Conservation (phyloP, 176 grass and related monocot species). For the Poa annua region DNA sequence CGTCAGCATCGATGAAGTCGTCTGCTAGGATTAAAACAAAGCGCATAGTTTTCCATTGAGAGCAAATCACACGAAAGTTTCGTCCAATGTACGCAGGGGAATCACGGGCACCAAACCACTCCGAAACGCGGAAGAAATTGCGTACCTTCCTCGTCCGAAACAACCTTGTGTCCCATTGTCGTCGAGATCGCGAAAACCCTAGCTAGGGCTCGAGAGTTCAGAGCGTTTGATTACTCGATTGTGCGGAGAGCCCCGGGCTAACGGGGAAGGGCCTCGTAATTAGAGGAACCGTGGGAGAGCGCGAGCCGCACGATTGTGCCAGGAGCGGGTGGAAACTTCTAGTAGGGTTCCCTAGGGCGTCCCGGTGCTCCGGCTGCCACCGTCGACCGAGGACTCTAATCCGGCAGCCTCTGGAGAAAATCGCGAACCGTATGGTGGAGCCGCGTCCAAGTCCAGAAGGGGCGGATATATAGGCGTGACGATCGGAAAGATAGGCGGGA, state of each 20-base stretch:
- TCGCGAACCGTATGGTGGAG: background rate
- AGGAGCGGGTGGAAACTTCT: constrained; percentile 7
- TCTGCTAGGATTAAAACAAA: constrained; percentile 49
- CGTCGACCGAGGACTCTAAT: constrained; percentile 5
- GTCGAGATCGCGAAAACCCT: constrained; percentile 51
- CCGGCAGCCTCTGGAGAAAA: background rate
- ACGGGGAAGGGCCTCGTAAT: background rate
- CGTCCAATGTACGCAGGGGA: background rate
- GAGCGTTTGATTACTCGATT: background rate
- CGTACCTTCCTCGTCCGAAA: constrained; percentile 87
- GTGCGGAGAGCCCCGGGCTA: constrained; percentile 6
- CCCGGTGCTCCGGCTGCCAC: background rate
- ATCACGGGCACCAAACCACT: background rate
- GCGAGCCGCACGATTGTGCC: constrained; percentile 1
- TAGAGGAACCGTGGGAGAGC: constrained; percentile 26
- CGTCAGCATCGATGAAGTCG: constrained; percentile 59
- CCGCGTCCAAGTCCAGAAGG: background rate
- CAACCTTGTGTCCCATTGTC: constrained; percentile 63
- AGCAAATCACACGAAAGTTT: constrained; percentile 14
- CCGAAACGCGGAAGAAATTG: constrained; percentile 2
- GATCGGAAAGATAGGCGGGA: background rate
- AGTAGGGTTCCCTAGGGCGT: constrained; percentile 25
- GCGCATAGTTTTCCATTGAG: constrained; percentile 5
- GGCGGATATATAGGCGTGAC: too few species aligned
- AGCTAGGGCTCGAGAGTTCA: constrained; percentile 42